A percentile compares a stretch with the other conserved stretches of the same genome.
Conservation (phyloP, 192 early-diverging fungal species). For the Entomortierella beljakovae region DNA sequence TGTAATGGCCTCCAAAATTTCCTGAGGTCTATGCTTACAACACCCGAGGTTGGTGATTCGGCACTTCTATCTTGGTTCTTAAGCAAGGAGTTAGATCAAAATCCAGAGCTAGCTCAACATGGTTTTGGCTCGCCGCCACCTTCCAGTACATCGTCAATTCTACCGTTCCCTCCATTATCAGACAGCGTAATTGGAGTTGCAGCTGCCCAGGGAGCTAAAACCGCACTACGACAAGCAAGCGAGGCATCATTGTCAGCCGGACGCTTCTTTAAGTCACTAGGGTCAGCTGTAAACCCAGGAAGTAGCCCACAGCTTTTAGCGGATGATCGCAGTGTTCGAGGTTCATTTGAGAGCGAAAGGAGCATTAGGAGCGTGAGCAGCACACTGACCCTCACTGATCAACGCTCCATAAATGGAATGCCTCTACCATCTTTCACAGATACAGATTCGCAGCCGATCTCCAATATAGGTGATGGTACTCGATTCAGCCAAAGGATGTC, state of each 20-base stretch:
- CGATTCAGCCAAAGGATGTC: too few relatives aligned
- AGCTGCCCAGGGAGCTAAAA: slow-evolving; percentile 40
- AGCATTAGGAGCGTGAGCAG: slow-evolving; percentile 35
- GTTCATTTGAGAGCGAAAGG: slow-evolving; percentile 38
- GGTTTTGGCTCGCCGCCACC: background rate
- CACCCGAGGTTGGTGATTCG: slow-evolving; percentile 33
- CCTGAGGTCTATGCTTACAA: slow-evolving; percentile 31
- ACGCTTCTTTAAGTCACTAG: slow-evolving; percentile 50
- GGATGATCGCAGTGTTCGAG: slow-evolving; percentile 12
- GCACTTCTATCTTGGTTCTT: slow-evolving; percentile 26
- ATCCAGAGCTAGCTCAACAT: background rate
- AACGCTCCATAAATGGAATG: background rate
- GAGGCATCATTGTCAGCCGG: slow-evolving; percentile 44
- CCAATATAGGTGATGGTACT: slow-evolving; percentile 1
- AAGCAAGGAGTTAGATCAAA: slow-evolving; percentile 43
- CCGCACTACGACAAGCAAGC: slow-evolving; percentile 36
- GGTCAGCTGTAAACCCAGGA: slow-evolving; percentile 11
- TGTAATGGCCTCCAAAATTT: slow-evolving; percentile 36
- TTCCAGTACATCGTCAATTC: background rate
- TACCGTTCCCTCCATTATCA: slow-evolving; percentile 10
- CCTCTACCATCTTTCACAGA: background rate
- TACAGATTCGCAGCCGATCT: background rate
- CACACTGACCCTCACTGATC: slow-evolving; percentile 9
- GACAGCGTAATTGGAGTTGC: slow-evolving; percentile 23
- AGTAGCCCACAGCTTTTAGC: slow-evolving; percentile 9